These are phyloP conservation scores for Cryphonectria radicalis DNA, from an alignment of 2,329 filamentous ascomycete species.

Conservation along the genomic window DNA sequence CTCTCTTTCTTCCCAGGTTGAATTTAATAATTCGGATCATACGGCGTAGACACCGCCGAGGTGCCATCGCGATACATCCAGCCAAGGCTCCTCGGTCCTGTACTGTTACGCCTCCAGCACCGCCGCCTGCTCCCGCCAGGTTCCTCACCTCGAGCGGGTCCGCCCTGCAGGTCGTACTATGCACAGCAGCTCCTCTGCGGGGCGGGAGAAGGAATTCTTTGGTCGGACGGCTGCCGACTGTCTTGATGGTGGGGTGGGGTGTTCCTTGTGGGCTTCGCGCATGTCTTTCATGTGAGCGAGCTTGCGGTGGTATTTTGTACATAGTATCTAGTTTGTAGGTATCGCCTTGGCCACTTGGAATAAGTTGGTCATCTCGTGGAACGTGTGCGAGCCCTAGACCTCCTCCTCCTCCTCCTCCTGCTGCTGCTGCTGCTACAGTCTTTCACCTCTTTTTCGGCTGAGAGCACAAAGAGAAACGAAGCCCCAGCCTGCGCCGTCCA, in stretches of 20 bases:
- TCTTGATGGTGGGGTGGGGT: conserved; percentile 31
- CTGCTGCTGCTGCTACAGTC: conserved; percentile 32
- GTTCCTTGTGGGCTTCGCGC: conserved; percentile 42
- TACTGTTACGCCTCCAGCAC: conserved; percentile 41
- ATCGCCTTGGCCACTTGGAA: conserved; percentile 51
- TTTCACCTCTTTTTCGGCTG: conserved; percentile 28
- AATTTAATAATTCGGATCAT: too few relatives aligned
- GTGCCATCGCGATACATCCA: conserved; percentile 38
- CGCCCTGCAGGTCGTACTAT: conserved; percentile 45
- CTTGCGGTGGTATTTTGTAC: conserved; percentile 55
- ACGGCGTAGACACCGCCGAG: conserved; percentile 29
- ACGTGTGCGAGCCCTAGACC: conserved; percentile 56
- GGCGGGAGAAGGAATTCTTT: conserved; percentile 49
- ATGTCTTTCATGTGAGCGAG: conserved; percentile 44
- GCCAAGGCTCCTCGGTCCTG: conserved; percentile 37
- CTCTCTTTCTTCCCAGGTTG: too few relatives aligned
- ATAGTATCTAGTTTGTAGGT: conserved; percentile 44
- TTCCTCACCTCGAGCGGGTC: conserved; percentile 53
- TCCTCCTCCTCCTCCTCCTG: too few relatives aligned
- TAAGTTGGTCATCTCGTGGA: conserved; percentile 53
- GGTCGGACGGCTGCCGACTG: conserved; percentile 46
- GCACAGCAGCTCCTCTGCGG: conserved; percentile 45
- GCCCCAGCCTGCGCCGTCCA: conserved; percentile 37
- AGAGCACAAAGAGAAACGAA: conserved; percentile 45
- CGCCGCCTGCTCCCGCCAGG: conserved; percentile 41